Evolutionary conservation across 768 basidiomycete genomes (phyloP), one percentile per base, ranked within the genome.

Genomic region (Lanmaoa rubissima): DNA sequence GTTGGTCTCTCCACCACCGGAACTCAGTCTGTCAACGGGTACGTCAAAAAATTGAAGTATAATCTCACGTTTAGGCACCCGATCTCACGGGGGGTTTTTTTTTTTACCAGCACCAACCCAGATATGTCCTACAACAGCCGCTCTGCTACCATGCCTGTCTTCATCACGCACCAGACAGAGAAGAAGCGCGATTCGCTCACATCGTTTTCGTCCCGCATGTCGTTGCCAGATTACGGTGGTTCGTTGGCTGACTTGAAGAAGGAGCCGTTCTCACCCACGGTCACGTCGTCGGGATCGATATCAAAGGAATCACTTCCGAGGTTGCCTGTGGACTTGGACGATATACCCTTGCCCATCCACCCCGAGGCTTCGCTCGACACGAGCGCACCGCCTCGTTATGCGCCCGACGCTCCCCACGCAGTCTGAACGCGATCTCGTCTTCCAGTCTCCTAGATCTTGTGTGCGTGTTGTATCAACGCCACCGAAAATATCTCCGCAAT

Each of bases 171-270:
- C 31, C 75, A 76, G 47, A 74, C 75, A 52, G 65, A 81, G 48
- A 74, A 72, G 59, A 80, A 78, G 61, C 79, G 75, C 51, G 79
- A 79, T 55, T 82, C 82, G 6, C 54, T 81, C 16, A 71, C 74
- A 39, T 84, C 83, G 0, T 75, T 80, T 66, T 77, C 78, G 8
- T 71, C 71, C 32, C 74, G 76, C 56, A 65, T 79, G 49, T 79
- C 79, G 14, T 62, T 77, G 64, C 69, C 59, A 8, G 80, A 78
- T 40, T 75, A 72, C n/a, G 74, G 73, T 16, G 74, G 74, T 13
- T 62, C 70, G 41, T 60, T 78, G 53, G 59, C 38, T 31, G 67
- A 66, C 28, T 50, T 61, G 50, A 69, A 73, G 47, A 61, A 62
- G 43, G 26, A 14, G 2, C 53, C 68, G 0, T 62, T 61, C 34